Conservation (phyloP, 208 protist genomes). For the Cochliopodium minus region DNA sequence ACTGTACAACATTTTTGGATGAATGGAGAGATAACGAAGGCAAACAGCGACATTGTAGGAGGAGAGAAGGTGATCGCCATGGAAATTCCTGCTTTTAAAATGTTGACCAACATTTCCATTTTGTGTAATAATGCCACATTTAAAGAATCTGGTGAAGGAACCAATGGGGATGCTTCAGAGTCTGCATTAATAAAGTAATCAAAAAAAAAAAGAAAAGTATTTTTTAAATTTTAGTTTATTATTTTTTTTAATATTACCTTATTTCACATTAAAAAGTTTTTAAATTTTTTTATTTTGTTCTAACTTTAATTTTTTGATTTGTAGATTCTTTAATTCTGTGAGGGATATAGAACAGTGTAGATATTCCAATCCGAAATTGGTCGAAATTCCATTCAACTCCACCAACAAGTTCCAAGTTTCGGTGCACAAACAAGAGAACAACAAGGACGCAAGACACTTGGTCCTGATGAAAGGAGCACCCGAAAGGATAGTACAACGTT, state of each 20-base stretch:
- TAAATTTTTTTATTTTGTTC: no score
- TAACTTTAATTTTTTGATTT: no score
- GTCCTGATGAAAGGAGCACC: slow-evolving; percentile 48
- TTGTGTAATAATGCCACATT: no score
- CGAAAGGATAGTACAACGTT: slow-evolving; percentile 21
- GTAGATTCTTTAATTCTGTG: not conserved
- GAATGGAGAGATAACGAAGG: not conserved
- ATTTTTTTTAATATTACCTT: no score
- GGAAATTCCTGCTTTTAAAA: not conserved
- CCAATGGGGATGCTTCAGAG: slow-evolving; percentile 8
- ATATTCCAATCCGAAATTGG: not conserved
- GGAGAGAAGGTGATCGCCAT: not conserved
- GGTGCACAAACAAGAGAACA: slow-evolving; percentile 8
- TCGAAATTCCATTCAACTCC: slow-evolving; percentile 1
- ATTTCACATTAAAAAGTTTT: no score
- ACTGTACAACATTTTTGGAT: slow-evolving; percentile 36
- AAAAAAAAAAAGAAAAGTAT: no score
- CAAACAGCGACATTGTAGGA: slow-evolving; percentile 8
- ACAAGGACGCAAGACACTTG: not conserved
- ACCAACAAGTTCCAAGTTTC: slow-evolving; percentile 14
- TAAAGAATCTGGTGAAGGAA: no score
- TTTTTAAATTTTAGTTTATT: no score
- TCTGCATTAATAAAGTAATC: no score
- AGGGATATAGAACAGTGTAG: no score
- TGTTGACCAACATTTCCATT: no score